Base-by-base conservation (phyloP, 2,329 filamentous ascomycete genomes). In the Pseudocercospora cruenta region DNA sequence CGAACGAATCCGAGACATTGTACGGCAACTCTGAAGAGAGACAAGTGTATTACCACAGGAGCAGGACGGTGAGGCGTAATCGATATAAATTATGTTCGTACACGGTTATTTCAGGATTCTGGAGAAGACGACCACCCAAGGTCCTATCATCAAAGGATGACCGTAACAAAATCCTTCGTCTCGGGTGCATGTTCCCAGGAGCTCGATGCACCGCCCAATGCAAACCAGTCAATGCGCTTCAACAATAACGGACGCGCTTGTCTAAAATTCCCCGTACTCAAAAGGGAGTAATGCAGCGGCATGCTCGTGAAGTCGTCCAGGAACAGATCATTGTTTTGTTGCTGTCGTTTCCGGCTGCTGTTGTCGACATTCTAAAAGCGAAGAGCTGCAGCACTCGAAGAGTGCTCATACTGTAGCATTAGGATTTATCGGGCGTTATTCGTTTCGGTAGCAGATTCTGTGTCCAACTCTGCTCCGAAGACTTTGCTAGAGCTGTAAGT, bases 391-490 rank as follows among this genome's bases (percentile, higher is more conserved):
- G 33, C 28, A 58, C 55, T 19, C 8, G 3, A 16, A 39, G n/a
- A 19, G 31, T 43, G n/a, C 55, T 36, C 31, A 58, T 58, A 19
- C 58, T 60, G 43, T 60, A n/a, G 26, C 49, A 33, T 51, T 60
- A 49, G 21, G 39, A n/a, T 36, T 60, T 60, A 51, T 60, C 43
- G 22, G 14, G 39, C 58, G n/a, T 60, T 14, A 49, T 51, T 60
- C 58, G 22, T 60, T 21, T 31, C 45, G 26, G 19, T 28, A 10
- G 58, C 58, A 60, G 39, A 60, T 60, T 33, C 58, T 60, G 58
- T 60, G 22, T n/a, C 49, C 58, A 49, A 49, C 58, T 60, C 58
- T 60, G 58, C 58, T 51, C 43, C 28, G 39, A 33, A 53, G 39
- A 51, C 55, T 22, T 58, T 26, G 55, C n/a, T 10, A 31, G 16